Evolutionary conservation across 805 yeast genomes (phyloP), one percentile per base, ranked within the genome.

Genomic region (Spathaspora sp.): DNA sequence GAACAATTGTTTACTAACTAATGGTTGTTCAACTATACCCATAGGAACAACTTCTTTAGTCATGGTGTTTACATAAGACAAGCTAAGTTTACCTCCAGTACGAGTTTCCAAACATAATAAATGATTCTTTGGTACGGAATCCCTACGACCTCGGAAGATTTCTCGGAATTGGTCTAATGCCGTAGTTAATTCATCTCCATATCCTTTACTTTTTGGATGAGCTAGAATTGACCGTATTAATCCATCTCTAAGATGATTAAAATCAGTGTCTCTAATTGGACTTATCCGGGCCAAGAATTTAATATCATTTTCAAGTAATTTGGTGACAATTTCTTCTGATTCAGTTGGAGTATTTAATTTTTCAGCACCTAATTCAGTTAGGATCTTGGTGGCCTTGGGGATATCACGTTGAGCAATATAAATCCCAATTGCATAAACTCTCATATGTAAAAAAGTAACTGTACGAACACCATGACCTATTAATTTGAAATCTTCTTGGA

Each of bases 201-300:
- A 49, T 20, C 69, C 66, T 57, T 83, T 83, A 49, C 86, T 80
- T 53, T 77, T 70, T 2, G 86, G 83, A 61, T 82, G 82, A 35
- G 89, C 86, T 65, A 85, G 74, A 46, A 89, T 80, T 17, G 96
- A 83, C 64, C 92, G 86, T 47, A 90, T 80, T 54, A 94, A 80
- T 0, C 98, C 98, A 63, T 94, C 98, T 57, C 87, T 81, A 61
- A 93, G 69, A 64, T 94, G 98, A 55, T 83, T 83, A 68, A 87
- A 91, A 68, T 93, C 97, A 0, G 98, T 93, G 66, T 88, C 90
- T 63, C 97, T 81, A 16, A 86, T 83, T 0, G 99, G 97, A 10
- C 87, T 84, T 52, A 93, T 85, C 55, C 96, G 76, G 23, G 91
- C 85, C 44, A 84, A 73, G 58, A 90, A 78, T 52, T 83, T 78